These are phyloP conservation scores for Neoarthrinium moseri DNA, from an alignment of 2,329 filamentous ascomycete species.

Conservation along the genomic window DNA sequence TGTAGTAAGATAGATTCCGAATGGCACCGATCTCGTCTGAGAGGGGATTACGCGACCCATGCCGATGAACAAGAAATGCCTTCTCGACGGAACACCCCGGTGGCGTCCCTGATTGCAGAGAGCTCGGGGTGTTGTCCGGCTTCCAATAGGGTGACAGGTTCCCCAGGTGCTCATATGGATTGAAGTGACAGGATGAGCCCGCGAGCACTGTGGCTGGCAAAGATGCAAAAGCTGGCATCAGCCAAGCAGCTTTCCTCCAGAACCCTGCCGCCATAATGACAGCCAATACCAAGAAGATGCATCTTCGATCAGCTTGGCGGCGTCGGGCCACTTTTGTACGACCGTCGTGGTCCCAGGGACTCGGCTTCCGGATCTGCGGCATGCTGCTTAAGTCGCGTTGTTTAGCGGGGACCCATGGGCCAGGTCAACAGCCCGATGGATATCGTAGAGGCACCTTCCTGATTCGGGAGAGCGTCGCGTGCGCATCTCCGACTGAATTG, in stretches of 20 bases:
- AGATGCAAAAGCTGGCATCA: not conserved
- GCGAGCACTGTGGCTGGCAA: conserved; percentile 1
- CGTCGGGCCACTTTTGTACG: not conserved
- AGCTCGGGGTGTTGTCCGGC: conserved; percentile 17
- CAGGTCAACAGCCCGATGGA: not conserved
- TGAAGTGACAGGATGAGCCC: conserved; percentile 10
- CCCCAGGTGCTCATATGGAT: conserved; percentile 18
- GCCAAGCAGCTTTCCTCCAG: conserved; percentile 2
- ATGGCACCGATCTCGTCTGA: conserved; percentile 17
- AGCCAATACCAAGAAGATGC: not conserved
- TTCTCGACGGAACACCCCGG: conserved; percentile 18
- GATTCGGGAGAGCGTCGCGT: conserved; percentile 2
- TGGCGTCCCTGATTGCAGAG: conserved; percentile 15
- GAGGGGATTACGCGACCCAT: conserved; percentile 20
- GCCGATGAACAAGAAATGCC: conserved; percentile 20
- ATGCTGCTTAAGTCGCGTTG: conserved; percentile 3
- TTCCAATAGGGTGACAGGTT: conserved; percentile 21
- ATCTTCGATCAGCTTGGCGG: not conserved
- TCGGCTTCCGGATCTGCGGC: not conserved
- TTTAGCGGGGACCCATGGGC: not conserved
- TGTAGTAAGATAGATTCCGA: conserved; percentile 16
- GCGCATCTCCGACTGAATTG: conserved; percentile 1
- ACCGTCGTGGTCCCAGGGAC: not conserved
- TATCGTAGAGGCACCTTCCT: conserved; percentile 5
- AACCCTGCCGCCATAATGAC: conserved; percentile 1